These are phyloP conservation scores for Curvularia sp. DNA, from an alignment of 2,329 filamentous ascomycete species.

Conservation along the genomic window DNA sequence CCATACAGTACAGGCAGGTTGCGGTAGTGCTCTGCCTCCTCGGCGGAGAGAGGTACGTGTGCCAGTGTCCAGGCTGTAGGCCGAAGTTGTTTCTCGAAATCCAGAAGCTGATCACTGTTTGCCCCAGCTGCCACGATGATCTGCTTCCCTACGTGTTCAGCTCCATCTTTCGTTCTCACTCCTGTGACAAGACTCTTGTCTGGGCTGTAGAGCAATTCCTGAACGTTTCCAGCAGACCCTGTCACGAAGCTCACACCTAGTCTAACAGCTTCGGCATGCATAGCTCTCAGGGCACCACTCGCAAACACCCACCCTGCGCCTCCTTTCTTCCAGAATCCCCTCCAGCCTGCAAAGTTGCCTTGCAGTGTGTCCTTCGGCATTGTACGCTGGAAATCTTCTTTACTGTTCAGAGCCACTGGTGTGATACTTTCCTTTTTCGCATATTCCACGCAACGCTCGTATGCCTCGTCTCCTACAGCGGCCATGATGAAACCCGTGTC, in stretches of 20 bases:
- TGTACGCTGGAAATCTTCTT: slow-evolving; percentile 57
- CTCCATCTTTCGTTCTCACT: slow-evolving; percentile 54
- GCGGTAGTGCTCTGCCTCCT: slow-evolving; percentile 56
- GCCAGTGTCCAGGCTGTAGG: slow-evolving; percentile 63
- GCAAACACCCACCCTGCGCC: slow-evolving; percentile 64
- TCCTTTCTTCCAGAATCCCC: slow-evolving; percentile 55
- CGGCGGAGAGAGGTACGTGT: slow-evolving; percentile 57
- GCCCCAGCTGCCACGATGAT: slow-evolving; percentile 61
- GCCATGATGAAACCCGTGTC: slow-evolving; percentile 58
- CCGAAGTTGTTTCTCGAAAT: slow-evolving; percentile 61
- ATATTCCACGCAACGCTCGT: slow-evolving; percentile 49
- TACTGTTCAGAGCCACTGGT: slow-evolving; percentile 48
- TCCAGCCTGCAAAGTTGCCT: slow-evolving; percentile 59
- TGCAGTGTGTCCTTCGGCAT: slow-evolving; percentile 62
- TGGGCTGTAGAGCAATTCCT: slow-evolving; percentile 43
- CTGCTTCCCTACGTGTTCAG: slow-evolving; percentile 51
- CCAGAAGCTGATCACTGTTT: slow-evolving; percentile 55
- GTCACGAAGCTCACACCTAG: slow-evolving; percentile 59
- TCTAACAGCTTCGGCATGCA: slow-evolving; percentile 54
- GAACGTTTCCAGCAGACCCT: slow-evolving; percentile 51
- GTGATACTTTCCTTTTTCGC: slow-evolving; percentile 43
- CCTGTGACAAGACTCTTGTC: slow-evolving; percentile 51
- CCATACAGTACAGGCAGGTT: slow-evolving; percentile 59
- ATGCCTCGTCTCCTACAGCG: slow-evolving; percentile 51
- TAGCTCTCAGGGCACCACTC: slow-evolving; percentile 56